Evolutionary conservation across 768 basidiomycete species (phyloP), one percentile per base, ranked within the genome.

Genomic region (Inosperma sp.): DNA sequence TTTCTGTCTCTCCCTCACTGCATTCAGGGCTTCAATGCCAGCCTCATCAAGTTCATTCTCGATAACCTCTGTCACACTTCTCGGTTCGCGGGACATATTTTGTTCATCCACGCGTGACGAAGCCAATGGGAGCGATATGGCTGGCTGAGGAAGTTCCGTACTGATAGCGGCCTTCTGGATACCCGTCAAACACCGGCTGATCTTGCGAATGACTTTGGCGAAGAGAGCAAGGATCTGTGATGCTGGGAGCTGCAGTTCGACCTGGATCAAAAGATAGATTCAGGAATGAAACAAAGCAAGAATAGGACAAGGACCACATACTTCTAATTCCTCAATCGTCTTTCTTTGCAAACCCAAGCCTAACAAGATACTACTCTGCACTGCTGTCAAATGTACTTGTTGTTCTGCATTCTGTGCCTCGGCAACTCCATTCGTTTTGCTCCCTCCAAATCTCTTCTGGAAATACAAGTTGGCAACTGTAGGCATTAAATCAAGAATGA

Each of bases 291-390:
- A 1, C 8, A 5, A 33, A 37, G 12, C 9, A 19, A 49, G 19
- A 31, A 29, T 10, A 2, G 12, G n/a, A n/a, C n/a, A n/a, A 27
- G 23, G 35, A 48, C 8, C 31, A 36, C 79, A 50, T 55, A 86
- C 88, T 78, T 95, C 93, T 17, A 95, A 76, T 27, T 89, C 88
- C 63, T 99, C 95, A 29, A 97, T 79, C 1, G 79, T 71, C 67
- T 97, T 97, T 34, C 89, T 75, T 68, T 98, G 95, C 43, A 94
- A 67, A 1, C 95, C 93, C 37, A 97, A 74, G 0, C 91, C 91
- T 25, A 96, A 78, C 17, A 97, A 70, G 55, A 98, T 93, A 6
- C 91, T 87, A 56, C 87, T 87, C 69, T 98, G 96, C 4, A 97
- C 86, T 0, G 88, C 90, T 34, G 88, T 90, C 16, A 98, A 67